Conservation (phyloP, 2,329 filamentous ascomycete genomes). For the Trichoderma koningiopsis region DNA sequence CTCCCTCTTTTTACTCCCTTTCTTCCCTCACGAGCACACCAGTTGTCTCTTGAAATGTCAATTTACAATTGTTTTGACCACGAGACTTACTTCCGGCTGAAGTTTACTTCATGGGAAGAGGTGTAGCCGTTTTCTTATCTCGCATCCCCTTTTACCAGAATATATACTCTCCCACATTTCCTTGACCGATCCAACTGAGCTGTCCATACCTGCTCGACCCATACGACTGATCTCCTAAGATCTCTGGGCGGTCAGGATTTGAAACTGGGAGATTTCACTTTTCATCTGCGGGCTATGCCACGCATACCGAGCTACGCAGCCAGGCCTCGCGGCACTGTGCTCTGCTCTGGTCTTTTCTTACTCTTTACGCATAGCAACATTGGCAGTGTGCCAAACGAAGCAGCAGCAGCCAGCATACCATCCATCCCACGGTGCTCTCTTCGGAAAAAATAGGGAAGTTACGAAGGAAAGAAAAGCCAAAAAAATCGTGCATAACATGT, state of each 20-base stretch:
- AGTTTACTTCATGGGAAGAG: neutral
- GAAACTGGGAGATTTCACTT: neutral
- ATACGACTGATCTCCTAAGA: neutral
- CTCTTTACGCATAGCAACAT: constrained; percentile 21
- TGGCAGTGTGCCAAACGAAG: neutral
- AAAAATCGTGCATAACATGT: neutral
- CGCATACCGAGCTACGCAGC: neutral
- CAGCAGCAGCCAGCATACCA: neutral
- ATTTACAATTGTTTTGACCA: neutral
- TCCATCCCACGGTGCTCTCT: neutral
- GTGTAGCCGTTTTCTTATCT: neutral
- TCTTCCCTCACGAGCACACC: neutral
- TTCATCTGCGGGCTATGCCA: neutral
- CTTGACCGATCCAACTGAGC: neutral
- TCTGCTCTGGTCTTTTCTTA: neutral
- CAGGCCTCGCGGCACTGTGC: constrained; percentile 7
- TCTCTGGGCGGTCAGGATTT: neutral
- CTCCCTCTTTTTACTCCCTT: neutral
- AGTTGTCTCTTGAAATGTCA: constrained; percentile 1
- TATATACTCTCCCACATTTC: neutral
- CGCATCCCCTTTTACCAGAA: neutral
- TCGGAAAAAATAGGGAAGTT: neutral
- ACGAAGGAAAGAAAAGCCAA: neutral
- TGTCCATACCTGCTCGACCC: neutral
- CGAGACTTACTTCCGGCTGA: neutral